Base-by-base conservation (phyloP, 148 eudicot genomes). In the Spergularia bocconei region DNA sequence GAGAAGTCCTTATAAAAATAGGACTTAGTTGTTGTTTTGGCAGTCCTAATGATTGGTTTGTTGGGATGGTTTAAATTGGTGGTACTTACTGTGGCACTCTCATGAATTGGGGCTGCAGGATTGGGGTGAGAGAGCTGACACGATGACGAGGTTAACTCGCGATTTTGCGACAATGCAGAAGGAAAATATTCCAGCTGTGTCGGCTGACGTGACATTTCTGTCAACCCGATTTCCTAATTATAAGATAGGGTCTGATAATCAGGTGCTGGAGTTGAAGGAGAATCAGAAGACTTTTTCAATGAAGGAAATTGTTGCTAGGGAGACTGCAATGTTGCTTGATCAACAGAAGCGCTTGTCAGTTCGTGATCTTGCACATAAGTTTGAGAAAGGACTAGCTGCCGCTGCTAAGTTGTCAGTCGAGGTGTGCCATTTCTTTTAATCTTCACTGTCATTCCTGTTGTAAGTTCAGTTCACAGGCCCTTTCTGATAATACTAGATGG, bases 401-500 rank as follows among this genome's bases (percentile, higher is more conserved):
- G 99, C 98, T 36, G 91, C 97, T 63, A 96, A 92, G 80, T 83
- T 96, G 79, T 96, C 99, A 11, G 97, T 87, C 78, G 99, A 96
- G 99, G 99, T 96, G 56, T 53, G 64, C 47, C 74, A 23, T 75
- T 68, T n/a, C 33, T 59, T 17, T 21, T 3, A 75, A 16, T 33
- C 65, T 38, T 63, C 12, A n/a, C 55, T 16, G 6, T 70, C 11
- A 20, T 51, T 13, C 29, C 25, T 29, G 23, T 29, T 21, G 41
- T 57, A 7, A 25, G 13, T 65, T 48, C 54, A 62, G 29, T 71
- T 56, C 41, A 5, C 17, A 15, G 55, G 5, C 13, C 41, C 68
- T 72, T 58, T 59, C 16, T 29, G 52, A 36, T 63, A 63, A 14
- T 38, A 4, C 10, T 23, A n/a, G 19, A 48, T 1, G 33, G 17